Evolutionary conservation across 768 basidiomycete genomes (phyloP).

Genomic region (Tephrocybe sp.): DNA sequence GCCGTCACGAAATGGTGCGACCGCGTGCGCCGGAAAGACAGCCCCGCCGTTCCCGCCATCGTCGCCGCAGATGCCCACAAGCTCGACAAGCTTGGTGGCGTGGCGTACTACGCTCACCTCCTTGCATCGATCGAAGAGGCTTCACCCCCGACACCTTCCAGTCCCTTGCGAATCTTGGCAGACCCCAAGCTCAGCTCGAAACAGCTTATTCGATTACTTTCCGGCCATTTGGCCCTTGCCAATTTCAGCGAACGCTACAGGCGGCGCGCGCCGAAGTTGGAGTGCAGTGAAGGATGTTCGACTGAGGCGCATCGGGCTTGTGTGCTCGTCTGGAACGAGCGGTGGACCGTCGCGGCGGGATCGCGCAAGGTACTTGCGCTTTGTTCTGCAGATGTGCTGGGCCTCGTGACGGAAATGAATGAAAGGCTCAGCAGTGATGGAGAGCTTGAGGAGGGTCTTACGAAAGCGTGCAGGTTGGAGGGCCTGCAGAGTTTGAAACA

Average conservation of each 20-base stretch:
- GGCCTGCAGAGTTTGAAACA: constrained; percentile 28
- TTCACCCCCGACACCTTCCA: constrained; percentile 18
- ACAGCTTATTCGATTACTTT: constrained; percentile 35
- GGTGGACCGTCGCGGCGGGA: constrained; percentile 32
- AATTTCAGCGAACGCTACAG: constrained; percentile 34
- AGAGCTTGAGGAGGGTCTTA: constrained; percentile 27
- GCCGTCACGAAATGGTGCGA: constrained; percentile 29
- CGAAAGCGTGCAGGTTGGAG: constrained; percentile 28
- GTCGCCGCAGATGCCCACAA: constrained; percentile 32
- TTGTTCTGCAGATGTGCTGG: constrained; percentile 31
- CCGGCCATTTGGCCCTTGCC: constrained; percentile 37
- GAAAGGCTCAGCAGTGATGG: constrained; percentile 33
- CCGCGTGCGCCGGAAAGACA: constrained; percentile 28
- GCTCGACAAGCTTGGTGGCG: constrained; percentile 30
- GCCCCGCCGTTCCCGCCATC: constrained; percentile 39
- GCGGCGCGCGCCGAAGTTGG: constrained; percentile 27
- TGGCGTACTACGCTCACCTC: constrained; percentile 38
- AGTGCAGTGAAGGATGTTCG: constrained; percentile 21
- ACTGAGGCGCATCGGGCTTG: constrained; percentile 27
- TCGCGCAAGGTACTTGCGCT: constrained; percentile 32
- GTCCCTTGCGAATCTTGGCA: constrained; percentile 31
- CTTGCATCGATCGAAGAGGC: constrained; percentile 34
- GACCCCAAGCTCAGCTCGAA: constrained; percentile 35
- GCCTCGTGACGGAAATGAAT: constrained; percentile 29
- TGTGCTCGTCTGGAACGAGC: constrained; percentile 27